These are phyloP conservation scores for Serendipita vermifera DNA, from an alignment of 768 basidiomycete species.

Conservation along the genomic window DNA sequence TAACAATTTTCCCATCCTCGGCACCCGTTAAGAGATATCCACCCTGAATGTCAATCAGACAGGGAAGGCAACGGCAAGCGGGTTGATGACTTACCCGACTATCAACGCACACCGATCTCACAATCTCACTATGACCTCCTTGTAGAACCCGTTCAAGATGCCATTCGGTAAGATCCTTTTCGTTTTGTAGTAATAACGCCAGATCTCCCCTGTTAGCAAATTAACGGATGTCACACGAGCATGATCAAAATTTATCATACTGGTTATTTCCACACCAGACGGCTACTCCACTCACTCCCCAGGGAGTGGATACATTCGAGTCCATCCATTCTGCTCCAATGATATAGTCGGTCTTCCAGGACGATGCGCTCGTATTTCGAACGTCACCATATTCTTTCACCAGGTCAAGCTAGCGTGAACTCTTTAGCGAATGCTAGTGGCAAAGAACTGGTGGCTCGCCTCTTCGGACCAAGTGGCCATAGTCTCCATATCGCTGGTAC, in stretches of 20 bases:
- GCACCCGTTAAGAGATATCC: conserved; percentile 17
- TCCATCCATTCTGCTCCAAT: conserved; percentile 16
- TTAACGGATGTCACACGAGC: not conserved
- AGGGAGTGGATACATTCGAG: conserved; percentile 1
- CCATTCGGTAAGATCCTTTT: conserved; percentile 8
- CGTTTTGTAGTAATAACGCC: conserved; percentile 11
- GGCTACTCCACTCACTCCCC: not conserved
- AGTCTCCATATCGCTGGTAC: conserved; percentile 89
- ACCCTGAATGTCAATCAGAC: not conserved
- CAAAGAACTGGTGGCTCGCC: conserved; percentile 25
- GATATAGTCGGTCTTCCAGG: conserved; percentile 21
- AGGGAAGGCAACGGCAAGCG: not conserved
- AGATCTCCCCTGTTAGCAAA: conserved; percentile 15
- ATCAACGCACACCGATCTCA: conserved; percentile 17
- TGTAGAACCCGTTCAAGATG: conserved; percentile 12
- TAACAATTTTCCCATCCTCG: conserved; percentile 16
- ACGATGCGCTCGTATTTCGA: conserved; percentile 11
- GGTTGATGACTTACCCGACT: conserved; percentile 10
- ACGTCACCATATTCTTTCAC: conserved; percentile 18
- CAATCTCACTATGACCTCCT: conserved; percentile 17
- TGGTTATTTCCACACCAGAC: not conserved
- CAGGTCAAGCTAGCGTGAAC: conserved; percentile 13
- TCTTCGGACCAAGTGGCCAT: conserved; percentile 73
- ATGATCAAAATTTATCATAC: no score
- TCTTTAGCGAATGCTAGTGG: not conserved